Evolutionary conservation across 768 basidiomycete species (phyloP).

Genomic region (Suillus cothurnatus): DNA sequence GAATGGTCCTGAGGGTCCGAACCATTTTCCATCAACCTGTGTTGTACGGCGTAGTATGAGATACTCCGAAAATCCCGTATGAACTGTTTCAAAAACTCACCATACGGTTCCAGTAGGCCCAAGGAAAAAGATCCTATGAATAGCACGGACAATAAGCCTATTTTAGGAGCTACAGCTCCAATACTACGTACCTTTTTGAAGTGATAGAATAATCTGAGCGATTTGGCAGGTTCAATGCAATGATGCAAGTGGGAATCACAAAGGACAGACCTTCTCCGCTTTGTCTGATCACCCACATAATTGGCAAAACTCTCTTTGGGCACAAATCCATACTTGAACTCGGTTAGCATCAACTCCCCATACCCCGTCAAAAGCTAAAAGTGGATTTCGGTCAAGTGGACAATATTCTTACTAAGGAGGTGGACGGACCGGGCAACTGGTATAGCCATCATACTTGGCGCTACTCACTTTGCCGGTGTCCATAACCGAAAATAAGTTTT

Average conservation of each 20-base stretch:
- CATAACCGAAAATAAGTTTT: conserved; percentile 81
- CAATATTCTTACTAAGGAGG: conserved; percentile 1
- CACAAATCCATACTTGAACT: conserved; percentile 91
- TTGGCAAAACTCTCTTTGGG: conserved; percentile 84
- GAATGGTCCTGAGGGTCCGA: conserved; percentile 43
- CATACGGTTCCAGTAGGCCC: conserved; percentile 78
- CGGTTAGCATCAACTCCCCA: conserved; percentile 82
- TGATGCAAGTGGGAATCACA: background rate
- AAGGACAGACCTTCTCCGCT: conserved; percentile 62
- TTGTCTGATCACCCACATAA: conserved; percentile 73
- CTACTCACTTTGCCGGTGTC: conserved; percentile 68
- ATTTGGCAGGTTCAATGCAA: conserved; percentile 11
- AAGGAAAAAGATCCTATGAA: conserved; percentile 36
- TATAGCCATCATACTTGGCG: conserved; percentile 87
- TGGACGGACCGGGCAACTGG: conserved; percentile 76
- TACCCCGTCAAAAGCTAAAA: conserved; percentile 76
- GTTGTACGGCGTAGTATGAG: conserved; percentile 48
- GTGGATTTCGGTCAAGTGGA: conserved; percentile 10
- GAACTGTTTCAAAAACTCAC: conserved; percentile 40
- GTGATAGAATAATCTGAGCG: conserved; percentile 73
- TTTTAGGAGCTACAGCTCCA: conserved; percentile 2
- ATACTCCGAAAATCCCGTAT: conserved; percentile 65
- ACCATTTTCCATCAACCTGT: conserved; percentile 48
- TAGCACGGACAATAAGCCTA: conserved; percentile 4
- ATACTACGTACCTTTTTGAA: conserved; percentile 66